Evolutionary conservation across 441 rosid genomes (phyloP).

Genomic region (Populus trichocarpa): DNA sequence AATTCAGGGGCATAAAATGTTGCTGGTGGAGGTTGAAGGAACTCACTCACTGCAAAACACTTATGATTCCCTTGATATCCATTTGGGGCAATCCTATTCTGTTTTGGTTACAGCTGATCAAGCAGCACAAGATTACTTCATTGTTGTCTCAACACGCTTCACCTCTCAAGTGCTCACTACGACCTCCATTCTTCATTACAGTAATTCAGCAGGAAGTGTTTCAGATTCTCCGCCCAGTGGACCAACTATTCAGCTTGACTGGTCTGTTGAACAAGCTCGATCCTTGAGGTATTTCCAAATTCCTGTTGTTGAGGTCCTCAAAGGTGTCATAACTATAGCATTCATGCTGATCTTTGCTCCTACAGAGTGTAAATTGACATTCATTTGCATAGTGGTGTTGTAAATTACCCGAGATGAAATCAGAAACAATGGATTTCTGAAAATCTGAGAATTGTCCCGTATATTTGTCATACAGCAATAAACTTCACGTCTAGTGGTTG

Average conservation of each 20-base stretch:
- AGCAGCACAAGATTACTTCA: conserved; percentile 53
- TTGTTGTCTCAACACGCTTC: conserved; percentile 63
- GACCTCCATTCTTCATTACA: conserved; percentile 61
- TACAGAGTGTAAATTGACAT: not conserved
- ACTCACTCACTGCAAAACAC: conserved; percentile 67
- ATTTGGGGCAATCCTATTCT: conserved; percentile 73
- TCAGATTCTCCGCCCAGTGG: conserved; percentile 67
- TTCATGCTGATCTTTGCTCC: no score
- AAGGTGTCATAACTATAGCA: not conserved
- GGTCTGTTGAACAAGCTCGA: conserved; percentile 83
- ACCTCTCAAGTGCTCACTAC: conserved; percentile 50
- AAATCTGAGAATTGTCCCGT: not conserved
- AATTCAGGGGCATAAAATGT: conserved; percentile 74
- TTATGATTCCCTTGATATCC: conserved; percentile 67
- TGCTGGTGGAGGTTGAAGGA: conserved; percentile 82
- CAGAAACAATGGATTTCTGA: not conserved
- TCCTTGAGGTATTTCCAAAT: conserved; percentile 46
- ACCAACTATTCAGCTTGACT: conserved; percentile 45
- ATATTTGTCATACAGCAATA: not conserved
- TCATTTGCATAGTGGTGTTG: not conserved
- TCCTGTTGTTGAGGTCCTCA: not conserved
- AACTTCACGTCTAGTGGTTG: not conserved
- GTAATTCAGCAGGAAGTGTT: conserved; percentile 46
- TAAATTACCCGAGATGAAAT: not conserved
- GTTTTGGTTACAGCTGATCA: conserved; percentile 70